A percentile compares a stretch with the other conserved stretches of the same genome.
These are phyloP conservation scores for Aspergillus vadensis DNA, from an alignment of 2,329 filamentous ascomycete genomes.

Conservation along the genomic window DNA sequence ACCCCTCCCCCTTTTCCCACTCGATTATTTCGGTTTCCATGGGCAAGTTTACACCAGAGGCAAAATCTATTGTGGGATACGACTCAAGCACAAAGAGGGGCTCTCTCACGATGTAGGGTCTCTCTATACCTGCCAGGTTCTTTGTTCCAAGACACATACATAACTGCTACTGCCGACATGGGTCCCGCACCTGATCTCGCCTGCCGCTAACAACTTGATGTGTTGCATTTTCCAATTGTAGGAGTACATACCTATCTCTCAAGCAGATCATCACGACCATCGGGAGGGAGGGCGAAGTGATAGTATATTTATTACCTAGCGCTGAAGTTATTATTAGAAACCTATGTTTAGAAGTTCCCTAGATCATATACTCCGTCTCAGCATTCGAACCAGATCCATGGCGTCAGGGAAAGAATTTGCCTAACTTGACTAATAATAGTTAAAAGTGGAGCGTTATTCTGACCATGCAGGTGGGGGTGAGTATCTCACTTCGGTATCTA, in stretches of 20 bases:
- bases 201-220: background rate
- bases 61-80: background rate
- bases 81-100: background rate
- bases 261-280: background rate
- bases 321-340: conserved; percentile 8
- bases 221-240: background rate
- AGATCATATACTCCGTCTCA: background rate
- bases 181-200: background rate
- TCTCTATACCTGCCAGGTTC: background rate
- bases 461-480: background rate
- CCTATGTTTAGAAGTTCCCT: conserved; percentile 5
- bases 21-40: background rate
- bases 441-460: background rate
- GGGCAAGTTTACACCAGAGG: background rate
- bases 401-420: background rate
- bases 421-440: background rate
- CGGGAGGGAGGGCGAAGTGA: background rate
- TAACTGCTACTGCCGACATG: background rate
- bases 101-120: background rate
- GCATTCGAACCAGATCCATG: conserved; percentile 1
- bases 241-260: background rate
- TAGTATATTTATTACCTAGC: background rate
- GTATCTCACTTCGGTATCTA: background rate
- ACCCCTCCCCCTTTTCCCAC: background rate
- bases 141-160: background rate